These are phyloP conservation scores for Tagetes patula DNA, from an alignment of 129 eudicot species.

Conservation along the genomic window DNA sequence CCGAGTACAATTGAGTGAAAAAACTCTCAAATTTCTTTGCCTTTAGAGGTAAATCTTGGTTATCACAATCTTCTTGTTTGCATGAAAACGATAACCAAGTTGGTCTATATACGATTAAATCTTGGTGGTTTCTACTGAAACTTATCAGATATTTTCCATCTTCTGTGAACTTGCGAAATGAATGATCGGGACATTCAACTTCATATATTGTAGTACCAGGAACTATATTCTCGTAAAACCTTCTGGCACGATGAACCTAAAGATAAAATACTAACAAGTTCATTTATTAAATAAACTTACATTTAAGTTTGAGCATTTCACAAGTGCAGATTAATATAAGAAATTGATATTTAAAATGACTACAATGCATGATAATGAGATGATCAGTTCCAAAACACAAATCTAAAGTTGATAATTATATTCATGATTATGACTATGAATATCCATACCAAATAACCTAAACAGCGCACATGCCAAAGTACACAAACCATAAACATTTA, in stretches of 20 bases:
- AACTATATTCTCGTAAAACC: conserved; percentile 91
- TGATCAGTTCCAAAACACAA: too few relatives aligned
- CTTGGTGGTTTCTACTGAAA: conserved; percentile 93
- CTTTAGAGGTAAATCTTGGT: conserved; percentile 66
- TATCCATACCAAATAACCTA: too few relatives aligned
- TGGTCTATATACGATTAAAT: conserved; percentile 89
- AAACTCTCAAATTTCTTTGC: conserved; percentile 90
- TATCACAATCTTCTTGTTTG: conserved; percentile 60
- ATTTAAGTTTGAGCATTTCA: too few relatives aligned
- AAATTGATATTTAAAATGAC: neutral
- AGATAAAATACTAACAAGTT: conserved; percentile 5
- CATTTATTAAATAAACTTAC: neutral
- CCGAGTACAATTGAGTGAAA: conserved; percentile 74
- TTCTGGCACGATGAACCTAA: conserved; percentile 78
- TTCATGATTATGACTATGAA: too few relatives aligned
- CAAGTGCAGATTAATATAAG: too few relatives aligned
- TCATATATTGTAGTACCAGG: conserved; percentile 84
- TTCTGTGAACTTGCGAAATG: conserved; percentile 95
- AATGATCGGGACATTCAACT: conserved; percentile 88
- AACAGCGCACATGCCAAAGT: too few relatives aligned
- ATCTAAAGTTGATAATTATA: too few relatives aligned
- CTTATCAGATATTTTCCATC: conserved; percentile 90
- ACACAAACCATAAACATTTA: neutral
- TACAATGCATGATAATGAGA: neutral
- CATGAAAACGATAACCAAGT: conserved; percentile 84